phyloP scores from a whole-genome alignment of 257 asterid genomes.

The Solanum peruvianum region DNA sequence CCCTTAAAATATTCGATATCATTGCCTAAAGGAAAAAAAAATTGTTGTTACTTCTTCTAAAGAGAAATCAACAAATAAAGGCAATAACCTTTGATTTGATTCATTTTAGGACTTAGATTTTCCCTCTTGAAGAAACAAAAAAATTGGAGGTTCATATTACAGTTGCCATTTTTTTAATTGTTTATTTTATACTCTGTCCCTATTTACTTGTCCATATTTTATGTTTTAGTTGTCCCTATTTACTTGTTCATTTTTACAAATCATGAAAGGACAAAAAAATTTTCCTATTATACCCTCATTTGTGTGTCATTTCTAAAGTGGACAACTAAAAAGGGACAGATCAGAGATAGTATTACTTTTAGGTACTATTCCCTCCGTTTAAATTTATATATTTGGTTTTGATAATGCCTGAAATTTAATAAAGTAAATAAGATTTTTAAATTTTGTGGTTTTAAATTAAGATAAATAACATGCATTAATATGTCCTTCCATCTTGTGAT shows the following conservation, averaged over 20 bases:
- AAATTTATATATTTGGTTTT: too few species aligned
- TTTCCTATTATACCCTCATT: too few species aligned
- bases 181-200: too few species aligned
- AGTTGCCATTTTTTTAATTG: neutral
- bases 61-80: neutral
- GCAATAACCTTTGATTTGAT: neutral
- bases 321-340: too few species aligned
- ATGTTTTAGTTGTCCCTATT: too few species aligned
- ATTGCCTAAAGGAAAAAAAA: neutral
- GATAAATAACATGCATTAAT: neutral
- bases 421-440: neutral
- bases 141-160: neutral
- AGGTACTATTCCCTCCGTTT: neutral
- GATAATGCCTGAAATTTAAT: neutral
- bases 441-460: neutral
- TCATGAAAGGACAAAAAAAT: too few species aligned
- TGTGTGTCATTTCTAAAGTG: too few species aligned
- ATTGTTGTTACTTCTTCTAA: neutral
- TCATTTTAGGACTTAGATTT: neutral
- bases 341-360: neutral
- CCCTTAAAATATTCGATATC: neutral
- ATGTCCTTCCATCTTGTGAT: neutral
- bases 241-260: too few species aligned
- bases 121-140: neutral
- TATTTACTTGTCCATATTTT: too few species aligned